A percentile compares a stretch with the other conserved stretches of the same genome.
Conservation (phyloP, 2,329 filamentous ascomycete species). For the Aspergillus niger region DNA sequence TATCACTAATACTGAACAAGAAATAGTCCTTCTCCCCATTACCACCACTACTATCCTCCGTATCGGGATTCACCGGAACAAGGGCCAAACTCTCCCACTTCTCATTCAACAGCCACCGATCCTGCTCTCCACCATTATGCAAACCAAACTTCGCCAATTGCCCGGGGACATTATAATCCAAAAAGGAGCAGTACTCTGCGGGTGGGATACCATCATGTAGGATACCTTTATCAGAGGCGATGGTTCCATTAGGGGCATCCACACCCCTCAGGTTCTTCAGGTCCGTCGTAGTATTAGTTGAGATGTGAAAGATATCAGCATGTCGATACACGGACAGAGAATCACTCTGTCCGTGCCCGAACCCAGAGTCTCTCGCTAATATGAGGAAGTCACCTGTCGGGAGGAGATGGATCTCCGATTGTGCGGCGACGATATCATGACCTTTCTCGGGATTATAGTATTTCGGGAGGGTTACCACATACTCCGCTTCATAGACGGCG, state of each 20-base stretch:
- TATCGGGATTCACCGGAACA: constrained; percentile 56
- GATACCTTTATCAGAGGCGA: constrained; percentile 54
- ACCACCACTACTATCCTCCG: constrained; percentile 6
- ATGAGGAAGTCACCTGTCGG: constrained; percentile 66
- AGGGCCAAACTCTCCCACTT: constrained; percentile 74
- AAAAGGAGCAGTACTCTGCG: constrained; percentile 65
- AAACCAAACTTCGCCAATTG: constrained; percentile 67
- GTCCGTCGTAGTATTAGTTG: constrained; percentile 56
- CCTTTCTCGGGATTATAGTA: constrained; percentile 56
- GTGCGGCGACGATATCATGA: constrained; percentile 59
- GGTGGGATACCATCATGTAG: constrained; percentile 58
- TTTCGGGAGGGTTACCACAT: constrained; percentile 65
- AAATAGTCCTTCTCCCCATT: constrained; percentile 65
- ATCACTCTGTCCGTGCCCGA: constrained; percentile 59
- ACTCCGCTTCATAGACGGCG: constrained; percentile 60
- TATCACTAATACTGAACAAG: constrained; percentile 68
- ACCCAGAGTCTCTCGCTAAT: constrained; percentile 63
- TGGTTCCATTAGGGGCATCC: constrained; percentile 43
- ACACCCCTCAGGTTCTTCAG: constrained; percentile 51
- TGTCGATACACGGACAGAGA: constrained; percentile 65
- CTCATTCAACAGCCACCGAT: constrained; percentile 66
- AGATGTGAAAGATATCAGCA: constrained; percentile 69
- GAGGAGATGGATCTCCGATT: constrained; percentile 69
- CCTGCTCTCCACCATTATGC: constrained; percentile 67
- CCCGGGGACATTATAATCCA: constrained; percentile 68